Evolutionary conservation across 495 filamentous ascomycete species (phyloP).

Genomic region (Aspergillus panamensis): DNA sequence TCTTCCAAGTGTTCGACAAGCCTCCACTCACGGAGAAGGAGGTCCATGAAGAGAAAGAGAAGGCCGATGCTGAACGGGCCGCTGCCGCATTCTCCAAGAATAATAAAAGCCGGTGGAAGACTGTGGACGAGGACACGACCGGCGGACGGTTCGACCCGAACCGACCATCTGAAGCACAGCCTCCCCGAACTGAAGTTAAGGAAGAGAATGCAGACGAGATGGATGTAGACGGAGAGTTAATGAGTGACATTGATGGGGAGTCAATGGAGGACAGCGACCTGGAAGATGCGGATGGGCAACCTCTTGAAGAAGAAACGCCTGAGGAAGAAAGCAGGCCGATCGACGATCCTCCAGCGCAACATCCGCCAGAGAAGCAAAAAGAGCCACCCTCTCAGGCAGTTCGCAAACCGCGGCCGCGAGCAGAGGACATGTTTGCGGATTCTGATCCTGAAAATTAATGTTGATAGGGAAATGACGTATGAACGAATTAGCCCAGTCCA

Average conservation of each 20-base stretch:
- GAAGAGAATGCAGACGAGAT: constrained; percentile 22
- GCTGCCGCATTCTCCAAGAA: constrained; percentile 37
- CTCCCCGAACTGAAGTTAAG: constrained; percentile 25
- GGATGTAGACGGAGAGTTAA: constrained; percentile 35
- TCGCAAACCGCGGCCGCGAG: constrained; percentile 66
- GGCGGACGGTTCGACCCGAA: constrained; percentile 36
- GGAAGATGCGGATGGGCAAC: constrained; percentile 50
- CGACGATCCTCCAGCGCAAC: constrained; percentile 18
- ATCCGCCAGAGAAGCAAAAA: constrained; percentile 19
- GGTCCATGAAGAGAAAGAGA: constrained; percentile 49
- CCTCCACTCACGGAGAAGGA: constrained; percentile 59
- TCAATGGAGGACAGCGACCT: constrained; percentile 55
- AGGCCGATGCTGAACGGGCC: constrained; percentile 40
- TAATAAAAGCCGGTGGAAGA: constrained; percentile 67
- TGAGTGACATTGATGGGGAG: constrained; percentile 49
- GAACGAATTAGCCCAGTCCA: neutral
- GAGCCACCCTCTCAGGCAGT: constrained; percentile 26
- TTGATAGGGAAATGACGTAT: neutral
- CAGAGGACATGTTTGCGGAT: constrained; percentile 93
- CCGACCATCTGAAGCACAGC: constrained; percentile 23
- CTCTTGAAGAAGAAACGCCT: constrained; percentile 50
- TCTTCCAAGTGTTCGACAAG: constrained; percentile 69
- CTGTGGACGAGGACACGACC: constrained; percentile 56
- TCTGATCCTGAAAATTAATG: constrained; percentile 42
- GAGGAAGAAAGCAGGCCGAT: constrained; percentile 32